Conservation (phyloP, 345 rosid genomes). For the Nasturtium officinale region DNA sequence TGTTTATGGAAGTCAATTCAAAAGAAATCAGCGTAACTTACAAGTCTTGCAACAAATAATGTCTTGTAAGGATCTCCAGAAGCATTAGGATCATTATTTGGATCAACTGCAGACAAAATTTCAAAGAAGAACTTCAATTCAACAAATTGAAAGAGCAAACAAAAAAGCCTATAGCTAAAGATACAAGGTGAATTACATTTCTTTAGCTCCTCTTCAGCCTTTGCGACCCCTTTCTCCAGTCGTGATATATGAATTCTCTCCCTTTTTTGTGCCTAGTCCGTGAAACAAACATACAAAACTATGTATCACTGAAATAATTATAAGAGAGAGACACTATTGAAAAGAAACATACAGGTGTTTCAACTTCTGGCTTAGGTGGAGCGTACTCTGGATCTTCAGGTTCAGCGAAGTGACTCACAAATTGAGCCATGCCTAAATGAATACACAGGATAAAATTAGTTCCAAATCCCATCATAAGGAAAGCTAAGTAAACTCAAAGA, state of each 20-base stretch:
- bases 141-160: conserved; percentile 8
- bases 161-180: conserved; percentile 7
- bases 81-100: conserved; percentile 68
- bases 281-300: conserved; percentile 8
- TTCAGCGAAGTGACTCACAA: conserved; percentile 80
- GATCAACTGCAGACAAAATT: conserved; percentile 68
- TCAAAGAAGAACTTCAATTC: not conserved
- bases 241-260: conserved; percentile 78
- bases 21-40: conserved; percentile 44
- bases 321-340: not conserved
- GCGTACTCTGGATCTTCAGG: conserved; percentile 87
- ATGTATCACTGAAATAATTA: not conserved
- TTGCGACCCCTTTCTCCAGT: conserved; percentile 84
- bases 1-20: conserved; percentile 18
- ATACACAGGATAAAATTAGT: not conserved
- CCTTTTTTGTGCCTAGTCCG: conserved; percentile 62
- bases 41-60: conserved; percentile 91
- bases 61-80: conserved; percentile 99
- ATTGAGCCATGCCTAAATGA: conserved; percentile 82
- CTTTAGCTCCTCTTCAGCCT: conserved; percentile 77
- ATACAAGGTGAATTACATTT: conserved; percentile 54
- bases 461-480: not conserved
- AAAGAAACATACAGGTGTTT: conserved; percentile 69
- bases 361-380: conserved; percentile 78
- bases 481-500: not conserved